Conservation (phyloP, 1,139 yeast genomes). For the Torulaspora globosa region DNA sequence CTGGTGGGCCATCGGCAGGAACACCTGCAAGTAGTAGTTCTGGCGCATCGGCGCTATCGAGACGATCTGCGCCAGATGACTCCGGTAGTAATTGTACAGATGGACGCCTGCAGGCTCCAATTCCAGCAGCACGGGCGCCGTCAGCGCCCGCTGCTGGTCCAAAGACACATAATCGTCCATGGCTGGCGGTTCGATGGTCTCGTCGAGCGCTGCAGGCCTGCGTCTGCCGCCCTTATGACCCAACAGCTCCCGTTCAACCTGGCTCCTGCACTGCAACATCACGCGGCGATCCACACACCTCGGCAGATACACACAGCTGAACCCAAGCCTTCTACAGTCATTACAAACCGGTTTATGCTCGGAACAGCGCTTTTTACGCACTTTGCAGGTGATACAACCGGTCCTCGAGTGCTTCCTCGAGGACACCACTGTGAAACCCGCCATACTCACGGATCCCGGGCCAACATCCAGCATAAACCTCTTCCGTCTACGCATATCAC, state of each 20-base stretch:
- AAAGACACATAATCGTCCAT: background rate
- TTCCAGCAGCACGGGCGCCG: slow-evolving; percentile 12
- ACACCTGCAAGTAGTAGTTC: slow-evolving; percentile 68
- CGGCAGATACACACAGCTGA: slow-evolving; percentile 47
- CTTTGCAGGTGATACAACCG: slow-evolving; percentile 61
- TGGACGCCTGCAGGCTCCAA: slow-evolving; percentile 46
- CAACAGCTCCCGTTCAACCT: slow-evolving; percentile 27
- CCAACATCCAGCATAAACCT: background rate
- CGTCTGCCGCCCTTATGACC: slow-evolving; percentile 16
- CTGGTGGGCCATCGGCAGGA: slow-evolving; percentile 69
- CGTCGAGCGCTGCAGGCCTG: background rate
- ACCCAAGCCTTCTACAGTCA: slow-evolving; percentile 48
- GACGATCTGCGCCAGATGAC: slow-evolving; percentile 53
- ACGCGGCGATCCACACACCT: slow-evolving; percentile 24
- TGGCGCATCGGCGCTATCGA: slow-evolving; percentile 64
- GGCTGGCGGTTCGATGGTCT: background rate
- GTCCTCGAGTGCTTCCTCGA: slow-evolving; percentile 39
- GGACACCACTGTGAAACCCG: background rate
- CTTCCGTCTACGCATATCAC: too few species aligned
- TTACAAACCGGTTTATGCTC: slow-evolving; percentile 52
- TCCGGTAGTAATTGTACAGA: slow-evolving; percentile 63
- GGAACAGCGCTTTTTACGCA: slow-evolving; percentile 59
- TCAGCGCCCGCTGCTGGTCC: slow-evolving; percentile 6
- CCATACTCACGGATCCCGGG: background rate
- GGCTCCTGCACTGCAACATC: slow-evolving; percentile 26